Evolutionary conservation across 805 yeast genomes (phyloP), one percentile per base, ranked within the genome.

Genomic region (Wickerhamomyces strasburgensis): DNA sequence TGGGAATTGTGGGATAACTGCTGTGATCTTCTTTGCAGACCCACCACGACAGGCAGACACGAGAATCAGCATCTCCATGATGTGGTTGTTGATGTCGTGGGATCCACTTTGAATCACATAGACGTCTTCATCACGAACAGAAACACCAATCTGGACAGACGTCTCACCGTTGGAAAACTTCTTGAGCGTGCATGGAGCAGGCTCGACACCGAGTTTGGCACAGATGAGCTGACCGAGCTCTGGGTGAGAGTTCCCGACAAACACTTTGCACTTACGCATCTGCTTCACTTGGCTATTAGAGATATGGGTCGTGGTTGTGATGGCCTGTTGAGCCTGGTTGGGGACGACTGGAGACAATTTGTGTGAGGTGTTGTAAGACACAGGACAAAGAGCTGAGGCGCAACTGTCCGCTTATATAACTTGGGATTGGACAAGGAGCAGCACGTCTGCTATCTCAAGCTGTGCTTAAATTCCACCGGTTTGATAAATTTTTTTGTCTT

Each of bases 161-260:
- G 98, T 93, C 66, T 93, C 99, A 38, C 98, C 98, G 58, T 93
- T 93, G 46, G 96, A 84, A 64, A 93, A 93, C 63, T 88, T 89
- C 62, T 84, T 83, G 50, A 90, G 68, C 8, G 93, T 78, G 56
- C 94, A 86, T 19, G 95, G 95, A 19, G 97, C 98, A 9, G 95
- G 88, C 54, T 86, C 85, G 29, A 88, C 88, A 25, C 98, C 98
- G 29, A 93, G 68, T 37, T 89, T 72, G 42, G 85, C 86, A 64
- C 98, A 93, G 30, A 93, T 95, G 45, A 86, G 70, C 44, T 77
- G 71, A 27, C 98, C 98, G 51, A 93, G 72, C 57, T 88, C 95
- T 11, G 97, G 96, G 62, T 93, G 98, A 37, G 98, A 89, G 42
- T 85, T 80, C 31, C 99, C 99, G 40, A 93, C 94, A 62, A 93